Evolutionary conservation across 2,329 filamentous ascomycete genomes (phyloP).

Genomic region (Raffaelea arxii): DNA sequence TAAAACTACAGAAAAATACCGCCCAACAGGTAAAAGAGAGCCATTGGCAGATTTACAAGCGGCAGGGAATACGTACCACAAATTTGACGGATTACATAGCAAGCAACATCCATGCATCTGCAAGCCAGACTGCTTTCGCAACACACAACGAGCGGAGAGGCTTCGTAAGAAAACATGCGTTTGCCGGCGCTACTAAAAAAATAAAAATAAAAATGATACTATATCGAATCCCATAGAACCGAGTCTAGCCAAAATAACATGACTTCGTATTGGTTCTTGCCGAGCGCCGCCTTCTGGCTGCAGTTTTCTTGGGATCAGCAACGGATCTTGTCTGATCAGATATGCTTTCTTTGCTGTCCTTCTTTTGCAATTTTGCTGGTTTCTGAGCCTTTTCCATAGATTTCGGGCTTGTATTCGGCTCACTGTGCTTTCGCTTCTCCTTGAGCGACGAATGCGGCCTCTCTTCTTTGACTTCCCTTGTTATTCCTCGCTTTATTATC

Average conservation of each 20-base stretch:
- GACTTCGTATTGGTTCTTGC: neutral
- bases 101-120: neutral
- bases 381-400: neutral
- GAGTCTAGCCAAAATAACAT: neutral
- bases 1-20: neutral
- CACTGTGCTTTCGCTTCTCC: neutral
- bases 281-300: neutral
- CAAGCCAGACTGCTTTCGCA: neutral
- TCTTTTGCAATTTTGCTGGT: neutral
- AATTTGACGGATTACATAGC: neutral
- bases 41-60: too few relatives aligned
- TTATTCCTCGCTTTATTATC: conserved; percentile 16
- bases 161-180: neutral
- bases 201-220: neutral
- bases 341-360: neutral
- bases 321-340: neutral
- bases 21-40: too few relatives aligned
- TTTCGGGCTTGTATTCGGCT: neutral
- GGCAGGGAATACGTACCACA: too few relatives aligned
- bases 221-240: neutral
- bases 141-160: neutral
- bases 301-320: neutral
- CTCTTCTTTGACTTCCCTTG: conserved; percentile 10
- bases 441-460: neutral
- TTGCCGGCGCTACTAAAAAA: neutral